Base-by-base conservation (phyloP, 1,139 yeast species). In the Candida gigantensis region DNA sequence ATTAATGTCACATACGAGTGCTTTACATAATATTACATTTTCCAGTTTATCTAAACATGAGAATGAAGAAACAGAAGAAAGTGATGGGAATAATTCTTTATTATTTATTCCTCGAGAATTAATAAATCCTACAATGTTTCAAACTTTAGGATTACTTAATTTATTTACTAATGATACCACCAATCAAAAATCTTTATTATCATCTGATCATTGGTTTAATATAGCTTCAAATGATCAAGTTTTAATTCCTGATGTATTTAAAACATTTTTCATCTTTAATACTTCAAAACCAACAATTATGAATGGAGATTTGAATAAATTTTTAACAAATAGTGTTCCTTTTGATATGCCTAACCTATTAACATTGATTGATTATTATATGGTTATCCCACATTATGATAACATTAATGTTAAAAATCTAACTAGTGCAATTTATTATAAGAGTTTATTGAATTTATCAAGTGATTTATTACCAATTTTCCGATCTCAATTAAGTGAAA, bases 201-300 rank as follows among this genome's bases (percentile, higher is more conserved):
- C 24, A 3, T 24, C 18, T 6, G 11, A 26, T 17, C 36, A 31
- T 12, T 45, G 47, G 49, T 15, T 45, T 29, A 43, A 47, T 28
- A 32, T 50, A 17, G 41, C 50, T 13, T 26, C 39, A 16, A 33
- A 30, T 9, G 44, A 45, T 26, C 49, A 41, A 31, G 14, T 46
- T 14, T 15, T 38, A 15, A 35, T 42, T 21, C 73, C 74, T 2
- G 36, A 33, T 18, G 55, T 52, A 11, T 50, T 57, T n/a, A 55
- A 51, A n/a, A 63, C 56, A 9, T 46, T 62, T 26, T 68, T 68
- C 34, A 35, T 68, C 3, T 65, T 63, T 50, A 66, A 68, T 44
- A 55, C 67, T 3, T 48, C 24, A 8, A 9, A 13, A 7, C 13
- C 36, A 3, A 23, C 18, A 6, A 11, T 25, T 5, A 18, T 6